A percentile compares a stretch with the other conserved stretches of the same genome.
Evolutionary conservation across 2,329 filamentous ascomycete genomes (phyloP).

Genomic region (Xylariaceae sp.): DNA sequence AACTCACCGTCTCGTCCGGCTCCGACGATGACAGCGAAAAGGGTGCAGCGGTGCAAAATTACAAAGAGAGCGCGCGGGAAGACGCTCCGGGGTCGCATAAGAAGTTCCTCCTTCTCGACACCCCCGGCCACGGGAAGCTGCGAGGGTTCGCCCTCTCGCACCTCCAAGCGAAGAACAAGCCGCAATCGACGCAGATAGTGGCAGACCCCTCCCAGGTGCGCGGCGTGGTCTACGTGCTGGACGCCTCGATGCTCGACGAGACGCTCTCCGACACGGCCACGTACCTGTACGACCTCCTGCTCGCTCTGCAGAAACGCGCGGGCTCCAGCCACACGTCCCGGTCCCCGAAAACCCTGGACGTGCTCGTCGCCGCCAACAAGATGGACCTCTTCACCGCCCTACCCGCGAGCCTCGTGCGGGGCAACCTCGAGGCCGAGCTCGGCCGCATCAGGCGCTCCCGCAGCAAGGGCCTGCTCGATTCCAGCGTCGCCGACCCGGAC

Average conservation of each 20-base stretch:
- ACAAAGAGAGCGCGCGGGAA: constrained; percentile 50
- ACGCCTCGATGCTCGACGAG: constrained; percentile 65
- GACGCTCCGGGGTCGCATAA: constrained; percentile 51
- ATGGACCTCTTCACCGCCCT: constrained; percentile 90
- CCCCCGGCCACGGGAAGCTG: constrained; percentile 92
- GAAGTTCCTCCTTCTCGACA: constrained; percentile 76
- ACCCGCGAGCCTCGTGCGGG: constrained; percentile 69
- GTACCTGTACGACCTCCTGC: constrained; percentile 86
- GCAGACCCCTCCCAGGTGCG: constrained; percentile 16
- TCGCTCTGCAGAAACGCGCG: constrained; percentile 71
- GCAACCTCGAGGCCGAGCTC: constrained; percentile 73
- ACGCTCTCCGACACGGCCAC: constrained; percentile 67
- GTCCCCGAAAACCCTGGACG: constrained; percentile 55
- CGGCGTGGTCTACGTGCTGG: constrained; percentile 83
- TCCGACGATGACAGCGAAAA: no score
- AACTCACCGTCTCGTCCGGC: constrained; percentile 53
- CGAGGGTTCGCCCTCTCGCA: constrained; percentile 42
- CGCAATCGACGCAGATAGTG: neutral
- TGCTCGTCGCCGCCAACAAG: constrained; percentile 91
- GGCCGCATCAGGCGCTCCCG: constrained; percentile 69
- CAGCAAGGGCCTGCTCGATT: constrained; percentile 77
- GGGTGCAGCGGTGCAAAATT: constrained; percentile 40
- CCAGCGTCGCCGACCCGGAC: constrained; percentile 65
- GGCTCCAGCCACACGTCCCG: constrained; percentile 52
- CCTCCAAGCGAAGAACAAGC: neutral